Evolutionary conservation across 2,329 filamentous ascomycete genomes (phyloP).

Genomic region (Zalaria sp.): DNA sequence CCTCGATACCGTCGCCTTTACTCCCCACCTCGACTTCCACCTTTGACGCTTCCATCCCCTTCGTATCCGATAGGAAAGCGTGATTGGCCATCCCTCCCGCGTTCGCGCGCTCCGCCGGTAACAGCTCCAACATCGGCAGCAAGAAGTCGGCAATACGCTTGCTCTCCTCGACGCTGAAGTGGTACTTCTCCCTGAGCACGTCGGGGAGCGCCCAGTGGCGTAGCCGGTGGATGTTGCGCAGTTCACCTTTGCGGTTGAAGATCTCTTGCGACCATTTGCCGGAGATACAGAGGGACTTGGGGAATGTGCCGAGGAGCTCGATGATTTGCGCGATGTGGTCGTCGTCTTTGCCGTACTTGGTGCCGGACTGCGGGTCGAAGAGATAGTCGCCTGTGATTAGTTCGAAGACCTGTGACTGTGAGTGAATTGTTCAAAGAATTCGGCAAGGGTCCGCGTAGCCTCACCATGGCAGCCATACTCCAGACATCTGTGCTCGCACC

Average conservation of each 20-base stretch:
- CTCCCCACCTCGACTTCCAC: conserved; percentile 67
- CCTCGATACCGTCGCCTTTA: conserved; percentile 82
- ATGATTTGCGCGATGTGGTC: conserved; percentile 99
- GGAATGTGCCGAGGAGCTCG: conserved; percentile 85
- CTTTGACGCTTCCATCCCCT: conserved; percentile 71
- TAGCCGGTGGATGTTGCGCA: conserved; percentile 91
- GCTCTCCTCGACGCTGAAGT: conserved; percentile 73
- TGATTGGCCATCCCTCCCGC: conserved; percentile 90
- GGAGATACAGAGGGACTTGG: conserved; percentile 77
- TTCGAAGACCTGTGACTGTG: conserved; percentile 63
- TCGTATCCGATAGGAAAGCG: conserved; percentile 67
- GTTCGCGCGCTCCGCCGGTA: conserved; percentile 81
- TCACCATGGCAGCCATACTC: conserved; percentile 99
- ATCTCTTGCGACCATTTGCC: conserved; percentile 99
- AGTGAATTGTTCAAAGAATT: conserved; percentile 4
- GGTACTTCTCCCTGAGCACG: conserved; percentile 91
- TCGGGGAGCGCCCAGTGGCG: conserved; percentile 92
- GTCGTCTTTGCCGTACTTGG: conserved; percentile 98
- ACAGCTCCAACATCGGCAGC: conserved; percentile 76
- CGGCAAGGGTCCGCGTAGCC: conserved; percentile 11
- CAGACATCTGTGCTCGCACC: conserved; percentile 98
- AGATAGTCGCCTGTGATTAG: conserved; percentile 96
- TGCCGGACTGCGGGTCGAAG: conserved; percentile 95
- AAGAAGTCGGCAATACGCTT: conserved; percentile 72
- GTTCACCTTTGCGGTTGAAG: conserved; percentile 92